Evolutionary conservation across 2,329 filamentous ascomycete genomes (phyloP).

Genomic region (Sordariomycetes sp.): DNA sequence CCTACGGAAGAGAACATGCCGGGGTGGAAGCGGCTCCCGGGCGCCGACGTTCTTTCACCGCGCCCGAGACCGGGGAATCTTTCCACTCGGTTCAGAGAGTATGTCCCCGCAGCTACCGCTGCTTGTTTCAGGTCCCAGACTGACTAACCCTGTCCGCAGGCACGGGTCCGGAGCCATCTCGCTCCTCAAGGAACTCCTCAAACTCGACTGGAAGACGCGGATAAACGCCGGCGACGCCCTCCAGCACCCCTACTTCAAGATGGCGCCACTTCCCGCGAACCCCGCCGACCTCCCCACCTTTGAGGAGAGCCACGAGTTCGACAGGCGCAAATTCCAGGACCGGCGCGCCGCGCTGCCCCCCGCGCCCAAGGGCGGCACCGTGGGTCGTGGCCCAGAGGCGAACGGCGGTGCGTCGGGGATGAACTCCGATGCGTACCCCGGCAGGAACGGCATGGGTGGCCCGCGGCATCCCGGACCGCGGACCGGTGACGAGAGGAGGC

Average conservation of each 20-base stretch:
- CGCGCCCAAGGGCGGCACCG: slow-evolving; percentile 81
- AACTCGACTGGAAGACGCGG: slow-evolving; percentile 75
- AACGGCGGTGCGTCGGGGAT: slow-evolving; percentile 32
- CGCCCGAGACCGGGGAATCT: slow-evolving; percentile 51
- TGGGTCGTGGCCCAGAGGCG: slow-evolving; percentile 57
- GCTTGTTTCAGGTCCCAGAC: no score
- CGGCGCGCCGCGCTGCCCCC: slow-evolving; percentile 76
- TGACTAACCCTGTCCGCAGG: slow-evolving; percentile 19
- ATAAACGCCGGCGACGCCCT: slow-evolving; percentile 92
- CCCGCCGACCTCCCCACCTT: slow-evolving; percentile 84
- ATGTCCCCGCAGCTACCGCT: slow-evolving; percentile 12
- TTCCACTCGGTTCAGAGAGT: slow-evolving; percentile 61
- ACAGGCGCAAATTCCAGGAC: slow-evolving; percentile 79
- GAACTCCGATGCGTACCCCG: slow-evolving; percentile 34
- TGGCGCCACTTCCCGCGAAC: slow-evolving; percentile 60
- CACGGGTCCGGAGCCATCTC: slow-evolving; percentile 61
- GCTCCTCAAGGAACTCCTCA: slow-evolving; percentile 69
- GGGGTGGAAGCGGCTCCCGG: slow-evolving; percentile 71
- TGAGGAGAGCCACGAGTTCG: slow-evolving; percentile 93
- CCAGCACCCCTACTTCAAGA: slow-evolving; percentile 83
- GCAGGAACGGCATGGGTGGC: slow-evolving; percentile 32
- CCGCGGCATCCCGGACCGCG: slow-evolving; percentile 23
- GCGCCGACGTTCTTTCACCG: slow-evolving; percentile 62
- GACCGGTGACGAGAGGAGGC: slow-evolving; percentile 29
- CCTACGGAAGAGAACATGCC: slow-evolving; percentile 90